Evolutionary conservation across 768 basidiomycete species (phyloP).

Genomic region (Chiua virens): DNA sequence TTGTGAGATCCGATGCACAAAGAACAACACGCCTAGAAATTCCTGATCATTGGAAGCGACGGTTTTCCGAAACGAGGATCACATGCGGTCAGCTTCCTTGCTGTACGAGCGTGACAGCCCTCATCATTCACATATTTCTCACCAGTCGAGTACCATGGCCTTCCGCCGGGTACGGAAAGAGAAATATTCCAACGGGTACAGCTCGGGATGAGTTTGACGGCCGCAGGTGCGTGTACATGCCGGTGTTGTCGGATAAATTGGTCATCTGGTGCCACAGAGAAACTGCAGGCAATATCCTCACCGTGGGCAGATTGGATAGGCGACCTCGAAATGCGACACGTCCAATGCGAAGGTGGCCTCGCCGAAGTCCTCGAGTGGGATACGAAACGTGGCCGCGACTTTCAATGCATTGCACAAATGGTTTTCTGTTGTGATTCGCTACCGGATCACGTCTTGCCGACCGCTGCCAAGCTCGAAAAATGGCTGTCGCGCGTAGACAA

Average conservation of each 20-base stretch:
- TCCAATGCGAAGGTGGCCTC: conserved; percentile 61
- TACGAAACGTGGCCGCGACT: conserved; percentile 69
- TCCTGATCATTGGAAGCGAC: conserved; percentile 49
- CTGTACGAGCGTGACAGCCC: background rate
- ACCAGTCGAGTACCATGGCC: conserved; percentile 65
- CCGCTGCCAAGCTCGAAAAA: conserved; percentile 54
- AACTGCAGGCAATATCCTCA: conserved; percentile 75
- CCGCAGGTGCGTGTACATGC: conserved; percentile 50
- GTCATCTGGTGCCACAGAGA: conserved; percentile 48
- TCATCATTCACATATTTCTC: background rate
- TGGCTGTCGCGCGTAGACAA: conserved; percentile 35
- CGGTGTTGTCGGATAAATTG: background rate
- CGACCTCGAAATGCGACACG: conserved; percentile 55
- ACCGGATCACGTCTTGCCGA: conserved; percentile 47
- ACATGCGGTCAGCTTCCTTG: conserved; percentile 55
- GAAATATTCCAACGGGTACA: conserved; percentile 86
- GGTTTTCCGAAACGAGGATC: conserved; percentile 57
- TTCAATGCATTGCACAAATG: conserved; percentile 70
- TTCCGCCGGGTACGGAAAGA: conserved; percentile 59
- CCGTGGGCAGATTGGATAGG: conserved; percentile 69
- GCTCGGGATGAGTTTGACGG: conserved; percentile 70
- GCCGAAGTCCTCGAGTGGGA: conserved; percentile 59
- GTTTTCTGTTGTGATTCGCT: conserved; percentile 64
- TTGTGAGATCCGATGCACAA: conserved; percentile 48
- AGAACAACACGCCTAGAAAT: conserved; percentile 48